Evolutionary conservation across 2,329 filamentous ascomycete species (phyloP).

Genomic region (Trichoderma harzianum): DNA sequence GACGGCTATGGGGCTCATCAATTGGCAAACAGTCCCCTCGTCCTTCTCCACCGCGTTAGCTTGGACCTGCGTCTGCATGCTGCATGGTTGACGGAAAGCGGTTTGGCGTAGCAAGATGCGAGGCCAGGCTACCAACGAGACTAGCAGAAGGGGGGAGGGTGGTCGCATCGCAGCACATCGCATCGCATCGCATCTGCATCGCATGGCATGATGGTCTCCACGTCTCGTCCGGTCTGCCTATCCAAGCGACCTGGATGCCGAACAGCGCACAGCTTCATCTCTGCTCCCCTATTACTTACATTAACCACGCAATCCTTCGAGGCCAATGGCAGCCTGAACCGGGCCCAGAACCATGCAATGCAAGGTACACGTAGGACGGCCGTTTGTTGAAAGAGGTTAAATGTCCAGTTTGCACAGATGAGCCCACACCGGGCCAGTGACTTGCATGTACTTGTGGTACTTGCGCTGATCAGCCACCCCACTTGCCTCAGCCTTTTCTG

Average conservation of each 20-base stretch:
- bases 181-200: not conserved
- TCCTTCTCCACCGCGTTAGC: constrained; percentile 14
- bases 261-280: not conserved
- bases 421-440: not conserved
- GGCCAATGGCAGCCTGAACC: not conserved
- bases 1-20: not conserved
- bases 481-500: not conserved
- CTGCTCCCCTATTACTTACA: constrained; percentile 6
- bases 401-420: not conserved
- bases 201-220: not conserved
- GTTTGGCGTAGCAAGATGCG: constrained; percentile 16
- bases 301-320: not conserved
- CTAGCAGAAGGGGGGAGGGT: not conserved
- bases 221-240: not conserved
- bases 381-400: not conserved
- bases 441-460: constrained; percentile 16
- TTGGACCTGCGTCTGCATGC: constrained; percentile 22
- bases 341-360: constrained; percentile 2
- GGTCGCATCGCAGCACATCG: constrained; percentile 11
- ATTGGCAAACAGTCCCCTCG: not conserved
- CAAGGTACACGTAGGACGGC: not conserved
- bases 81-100: constrained; percentile 20
- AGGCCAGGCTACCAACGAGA: not conserved
- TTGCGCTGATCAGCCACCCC: constrained; percentile 7
- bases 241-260: not conserved